phyloP scores from a whole-genome alignment of 345 rosid species.

The Eucalyptus cloeziana region DNA sequence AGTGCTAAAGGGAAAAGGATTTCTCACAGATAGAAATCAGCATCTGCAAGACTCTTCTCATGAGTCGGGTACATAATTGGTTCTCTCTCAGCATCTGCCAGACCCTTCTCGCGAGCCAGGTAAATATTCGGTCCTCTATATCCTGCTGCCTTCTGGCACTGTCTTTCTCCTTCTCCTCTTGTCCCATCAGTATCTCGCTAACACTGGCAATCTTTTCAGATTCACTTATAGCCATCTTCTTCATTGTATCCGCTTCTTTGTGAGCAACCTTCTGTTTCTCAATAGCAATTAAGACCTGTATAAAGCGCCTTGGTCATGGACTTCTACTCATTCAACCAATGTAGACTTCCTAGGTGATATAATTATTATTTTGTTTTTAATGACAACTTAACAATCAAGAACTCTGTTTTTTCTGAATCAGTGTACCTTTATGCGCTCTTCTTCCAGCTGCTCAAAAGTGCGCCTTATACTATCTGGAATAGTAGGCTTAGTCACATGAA shows the following conservation, averaged over 20 bases:
- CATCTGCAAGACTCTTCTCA: conserved; percentile 69
- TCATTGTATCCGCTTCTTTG: conserved; percentile 79
- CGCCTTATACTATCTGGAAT: conserved; percentile 72
- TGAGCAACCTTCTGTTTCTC: conserved; percentile 78
- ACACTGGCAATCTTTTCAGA: conserved; percentile 76
- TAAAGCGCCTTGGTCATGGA: background rate
- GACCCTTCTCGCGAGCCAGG: too few relatives aligned
- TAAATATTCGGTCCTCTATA: conserved; percentile 38
- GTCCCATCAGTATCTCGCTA: conserved; percentile 75
- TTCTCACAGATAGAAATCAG: conserved; percentile 64
- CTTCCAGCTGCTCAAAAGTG: conserved; percentile 87
- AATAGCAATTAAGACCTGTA: conserved; percentile 67
- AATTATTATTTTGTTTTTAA: background rate
- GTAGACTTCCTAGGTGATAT: background rate
- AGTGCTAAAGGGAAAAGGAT: background rate
- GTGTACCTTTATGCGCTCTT: conserved; percentile 81
- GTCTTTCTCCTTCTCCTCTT: conserved; percentile 75
- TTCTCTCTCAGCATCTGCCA: conserved; percentile 4
- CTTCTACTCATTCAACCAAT: background rate
- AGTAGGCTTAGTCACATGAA: conserved; percentile 75
- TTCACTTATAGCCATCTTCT: conserved; percentile 84
- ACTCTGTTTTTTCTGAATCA: background rate
- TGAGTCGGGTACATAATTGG: conserved; percentile 52
- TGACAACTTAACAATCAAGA: background rate
- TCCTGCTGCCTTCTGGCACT: conserved; percentile 63